Evolutionary conservation across 192 early-diverging fungal species (phyloP), one percentile per base, ranked within the genome.

Genomic region (Umbelopsis ramanniana): DNA sequence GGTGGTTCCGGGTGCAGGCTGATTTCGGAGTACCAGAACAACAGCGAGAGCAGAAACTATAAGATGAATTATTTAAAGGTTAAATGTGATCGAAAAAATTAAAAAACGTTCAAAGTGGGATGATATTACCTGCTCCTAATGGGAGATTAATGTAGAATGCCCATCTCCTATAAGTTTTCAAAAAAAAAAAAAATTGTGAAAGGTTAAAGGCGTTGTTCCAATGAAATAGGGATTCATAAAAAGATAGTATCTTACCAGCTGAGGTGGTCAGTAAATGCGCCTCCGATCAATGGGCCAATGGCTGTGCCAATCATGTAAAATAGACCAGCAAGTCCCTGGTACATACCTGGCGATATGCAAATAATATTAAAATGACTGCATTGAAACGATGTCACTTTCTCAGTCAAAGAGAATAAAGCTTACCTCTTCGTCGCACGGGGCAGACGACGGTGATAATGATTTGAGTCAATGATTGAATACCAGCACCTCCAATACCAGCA

Each of bases 361-460:
- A 50, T 50, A 50, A n/a, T 17, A 50, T 17, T 21, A n/a, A 15
- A 50, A 50, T 50, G 15, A 50, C 11, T 50, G 17, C 48, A 21
- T 6, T 50, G 48, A 50, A 50, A 5, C n/a, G 2, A 17, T 50
- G n/a, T 17, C 7, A 50, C 9, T 21, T 17, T 50, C n/a, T n/a
- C 40, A 6, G 40, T 12, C 40, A 43, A 43, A 4, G 6, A 11
- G 6, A 12, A n/a, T 19, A 0, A n/a, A n/a, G 7, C n/a, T 50
- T 17, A 50, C 48, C 89, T 38, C 88, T 78, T 63, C 92, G 86
- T 60, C 81, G 72, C 14, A 81, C 52, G 1, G 80, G 69, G 29
- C 92, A 86, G 50, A 93, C 74, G 74, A 92, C 91, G 14, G 86
- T 68, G 26, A 94, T 82, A 68, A 93, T 88, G 69, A 93, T 86